Evolutionary conservation across 768 basidiomycete species (phyloP), one percentile per base, ranked within the genome.

Genomic region (Hysterangium stoloniferum): DNA sequence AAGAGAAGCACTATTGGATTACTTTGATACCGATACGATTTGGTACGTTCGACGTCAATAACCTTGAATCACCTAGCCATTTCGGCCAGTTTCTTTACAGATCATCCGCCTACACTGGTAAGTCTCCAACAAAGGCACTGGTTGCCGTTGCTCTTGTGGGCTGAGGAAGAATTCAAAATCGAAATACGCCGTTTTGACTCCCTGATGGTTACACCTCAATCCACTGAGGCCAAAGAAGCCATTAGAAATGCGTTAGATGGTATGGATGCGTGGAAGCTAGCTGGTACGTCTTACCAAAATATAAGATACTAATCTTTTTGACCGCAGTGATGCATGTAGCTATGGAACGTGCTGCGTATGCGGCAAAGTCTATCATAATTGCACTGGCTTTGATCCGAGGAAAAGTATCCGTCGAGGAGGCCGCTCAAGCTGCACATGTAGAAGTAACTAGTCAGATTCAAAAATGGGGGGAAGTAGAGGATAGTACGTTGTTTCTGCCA

Each of bases 381-480:
- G 86, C 79, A 0, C 69, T 99, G 31, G 93, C 88, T 7, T 72
- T 99, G 28, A 80, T 92, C 28, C 80, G 79, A 58, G 82, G 80
- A 29, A 78, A 75, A 52, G 63, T 97, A 35, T 79, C 79, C 3
- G 88, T 81, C 1, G 89, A 99, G 59, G 72, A 91, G 61, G 94
- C 95, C 7, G 79, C 93, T 2, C 65, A 80, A 44, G 90, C 89
- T 0, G 78, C 91, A 6, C 84, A 86, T 46, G 94, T 95, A 6
- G 96, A 99, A 68, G 95, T 99, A 0, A 75, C 82, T 55, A 94
- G 91, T 63, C 95, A 98, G 69, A 97, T 97, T 54, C 81, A 94
- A 66, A 76, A 83, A 43, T 99, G 96, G 96, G 96, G 96, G n/a
- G 95, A 98, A 68, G 96, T 99, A 0, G 96, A 98, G 71, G 96